A percentile compares a stretch with the other conserved stretches of the same genome.
These are phyloP conservation scores for Cladorrhinum sp. DNA, from an alignment of 2,329 filamentous ascomycete genomes.

Conservation along the genomic window DNA sequence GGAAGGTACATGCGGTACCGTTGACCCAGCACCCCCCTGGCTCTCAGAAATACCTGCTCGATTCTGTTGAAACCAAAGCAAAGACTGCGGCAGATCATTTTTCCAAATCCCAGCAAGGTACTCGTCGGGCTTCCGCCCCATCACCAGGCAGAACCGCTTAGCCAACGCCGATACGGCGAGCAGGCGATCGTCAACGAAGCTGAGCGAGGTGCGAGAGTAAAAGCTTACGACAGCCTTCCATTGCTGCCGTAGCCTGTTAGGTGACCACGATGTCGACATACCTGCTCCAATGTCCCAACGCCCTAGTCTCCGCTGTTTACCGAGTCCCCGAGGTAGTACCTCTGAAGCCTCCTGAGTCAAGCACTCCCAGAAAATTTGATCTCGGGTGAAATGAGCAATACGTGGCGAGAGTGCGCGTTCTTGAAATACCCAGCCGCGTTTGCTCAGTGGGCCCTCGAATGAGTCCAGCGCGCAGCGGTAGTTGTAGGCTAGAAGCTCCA, in stretches of 20 bases:
- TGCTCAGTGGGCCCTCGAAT: neutral
- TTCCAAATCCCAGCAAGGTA: slow-evolving; percentile 15
- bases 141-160: neutral
- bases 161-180: slow-evolving; percentile 8
- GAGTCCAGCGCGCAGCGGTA: no score
- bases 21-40: neutral
- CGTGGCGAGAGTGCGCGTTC: neutral
- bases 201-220: slow-evolving; percentile 7
- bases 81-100: neutral
- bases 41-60: neutral
- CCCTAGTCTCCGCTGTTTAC: neutral
- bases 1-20: neutral
- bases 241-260: neutral
- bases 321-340: neutral
- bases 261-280: neutral
- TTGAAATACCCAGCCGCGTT: slow-evolving; percentile 5
- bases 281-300: neutral
- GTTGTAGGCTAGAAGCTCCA: no score
- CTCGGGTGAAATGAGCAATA: neutral
- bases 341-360: neutral
- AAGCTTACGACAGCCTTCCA: neutral
- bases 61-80: neutral
- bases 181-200: slow-evolving; percentile 5
- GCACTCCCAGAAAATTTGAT: slow-evolving; percentile 1
- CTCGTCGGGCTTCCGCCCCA: neutral